Evolutionary conservation across 805 yeast genomes (phyloP).

Genomic region (Metschnikowia orientalis): DNA sequence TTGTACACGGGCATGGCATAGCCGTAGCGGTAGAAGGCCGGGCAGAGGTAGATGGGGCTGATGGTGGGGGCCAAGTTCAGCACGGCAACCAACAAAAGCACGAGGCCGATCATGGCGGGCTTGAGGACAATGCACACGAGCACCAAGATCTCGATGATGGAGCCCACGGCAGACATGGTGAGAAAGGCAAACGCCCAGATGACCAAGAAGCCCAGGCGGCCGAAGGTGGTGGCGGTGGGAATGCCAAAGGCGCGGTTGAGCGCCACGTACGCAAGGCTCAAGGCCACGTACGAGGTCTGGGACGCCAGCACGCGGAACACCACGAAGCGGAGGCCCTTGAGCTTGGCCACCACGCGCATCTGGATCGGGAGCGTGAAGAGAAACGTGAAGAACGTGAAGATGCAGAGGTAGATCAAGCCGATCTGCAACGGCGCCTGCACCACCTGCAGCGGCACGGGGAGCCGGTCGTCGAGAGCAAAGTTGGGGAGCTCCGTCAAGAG

Average conservation of each 20-base stretch:
- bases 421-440: slow-evolving; percentile 30
- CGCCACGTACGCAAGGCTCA: slow-evolving; percentile 26
- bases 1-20: slow-evolving; percentile 34
- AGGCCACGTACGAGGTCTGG: slow-evolving; percentile 26
- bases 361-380: slow-evolving; percentile 26
- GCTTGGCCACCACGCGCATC: slow-evolving; percentile 22
- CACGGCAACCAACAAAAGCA: slow-evolving; percentile 26
- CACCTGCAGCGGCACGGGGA: slow-evolving; percentile 24
- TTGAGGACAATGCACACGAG: slow-evolving; percentile 22
- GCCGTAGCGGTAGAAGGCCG: slow-evolving; percentile 32
- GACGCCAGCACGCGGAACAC: slow-evolving; percentile 23
- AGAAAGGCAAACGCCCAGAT: slow-evolving; percentile 29
- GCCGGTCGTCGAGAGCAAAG: slow-evolving; percentile 20
- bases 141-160: slow-evolving; percentile 26
- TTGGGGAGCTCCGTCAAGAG: slow-evolving; percentile 24
- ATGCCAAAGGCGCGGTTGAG: slow-evolving; percentile 30
- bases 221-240: slow-evolving; percentile 21
- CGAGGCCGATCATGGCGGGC: slow-evolving; percentile 27
- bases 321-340: slow-evolving; percentile 25
- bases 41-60: slow-evolving; percentile 29
- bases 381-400: slow-evolving; percentile 34
- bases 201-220: slow-evolving; percentile 31
- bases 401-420: slow-evolving; percentile 30
- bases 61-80: slow-evolving; percentile 29
- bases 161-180: slow-evolving; percentile 29